Percentiles rank a stretch among this genome's conserved stretches.
These are phyloP conservation scores for Penicillium egyptiacum DNA, from an alignment of 495 filamentous ascomycete genomes.

Conservation along the genomic window DNA sequence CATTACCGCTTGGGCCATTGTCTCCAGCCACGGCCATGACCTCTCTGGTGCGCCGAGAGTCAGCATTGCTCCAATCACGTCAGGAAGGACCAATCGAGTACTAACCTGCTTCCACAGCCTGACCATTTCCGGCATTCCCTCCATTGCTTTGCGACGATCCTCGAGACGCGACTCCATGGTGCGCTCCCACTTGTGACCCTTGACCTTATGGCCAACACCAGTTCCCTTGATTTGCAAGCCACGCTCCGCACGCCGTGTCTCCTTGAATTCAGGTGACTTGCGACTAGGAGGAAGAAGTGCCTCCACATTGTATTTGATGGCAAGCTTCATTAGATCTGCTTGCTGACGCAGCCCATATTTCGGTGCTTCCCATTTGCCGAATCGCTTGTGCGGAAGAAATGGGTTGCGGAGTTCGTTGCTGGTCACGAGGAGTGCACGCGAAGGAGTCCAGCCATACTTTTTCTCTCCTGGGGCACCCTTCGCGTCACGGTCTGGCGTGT, in stretches of 20 bases:
- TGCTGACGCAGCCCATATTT: constrained; percentile 80
- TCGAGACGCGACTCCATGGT: constrained; percentile 81
- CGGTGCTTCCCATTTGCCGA: constrained; percentile 75
- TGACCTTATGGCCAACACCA: constrained; percentile 86
- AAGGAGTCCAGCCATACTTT: constrained; percentile 33
- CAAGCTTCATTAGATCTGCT: constrained; percentile 88
- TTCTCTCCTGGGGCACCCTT: constrained; percentile 43
- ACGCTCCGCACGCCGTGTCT: constrained; percentile 63
- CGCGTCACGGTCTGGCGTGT: constrained; percentile 48
- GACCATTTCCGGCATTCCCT: constrained; percentile 88
- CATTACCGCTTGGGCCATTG: constrained; percentile 70
- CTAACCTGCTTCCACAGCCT: constrained; percentile 89
- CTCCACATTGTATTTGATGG: constrained; percentile 76
- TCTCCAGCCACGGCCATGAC: constrained; percentile 86
- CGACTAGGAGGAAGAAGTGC: constrained; percentile 72
- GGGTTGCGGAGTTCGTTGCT: constrained; percentile 59
- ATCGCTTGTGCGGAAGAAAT: constrained; percentile 70
- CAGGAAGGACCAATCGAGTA: constrained; percentile 13
- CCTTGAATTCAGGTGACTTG: constrained; percentile 72
- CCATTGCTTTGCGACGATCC: constrained; percentile 85
- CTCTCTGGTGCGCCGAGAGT: constrained; percentile 56
- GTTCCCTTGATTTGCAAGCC: constrained; percentile 85
- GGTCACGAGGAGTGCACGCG: constrained; percentile 39
- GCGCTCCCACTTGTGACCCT: constrained; percentile 92
- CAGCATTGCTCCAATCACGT: constrained; percentile 16